A percentile compares a stretch with the other conserved stretches of the same genome.
These are phyloP conservation scores for Prunus salicina DNA, from an alignment of 306 rosid genomes.

Conservation along the genomic window DNA sequence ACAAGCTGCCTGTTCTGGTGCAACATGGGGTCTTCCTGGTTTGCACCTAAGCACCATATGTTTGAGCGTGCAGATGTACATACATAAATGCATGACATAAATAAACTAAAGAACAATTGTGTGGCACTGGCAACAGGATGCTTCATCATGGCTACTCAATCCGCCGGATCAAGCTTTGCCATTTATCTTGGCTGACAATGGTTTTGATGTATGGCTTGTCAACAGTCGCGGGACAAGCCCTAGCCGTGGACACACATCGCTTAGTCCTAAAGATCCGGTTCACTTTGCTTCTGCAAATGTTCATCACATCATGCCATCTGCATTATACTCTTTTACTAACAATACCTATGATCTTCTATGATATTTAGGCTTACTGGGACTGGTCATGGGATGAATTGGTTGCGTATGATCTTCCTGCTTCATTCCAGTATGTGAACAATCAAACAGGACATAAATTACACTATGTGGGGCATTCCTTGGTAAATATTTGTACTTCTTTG, in stretches of 20 bases:
- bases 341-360: not conserved
- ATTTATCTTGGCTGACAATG: conserved; percentile 61
- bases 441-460: conserved; percentile 49
- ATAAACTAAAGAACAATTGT: not conserved
- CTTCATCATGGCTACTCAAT: conserved; percentile 47
- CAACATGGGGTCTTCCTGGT: conserved; percentile 70
- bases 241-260: conserved; percentile 45
- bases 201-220: conserved; percentile 73
- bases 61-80: not conserved
- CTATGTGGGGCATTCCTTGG: conserved; percentile 69
- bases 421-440: conserved; percentile 42
- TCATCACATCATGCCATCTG: not conserved
- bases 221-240: conserved; percentile 66
- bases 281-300: not conserved
- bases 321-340: not conserved
- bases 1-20: conserved; percentile 55
- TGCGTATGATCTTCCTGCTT: conserved; percentile 59
- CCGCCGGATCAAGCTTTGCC: conserved; percentile 58
- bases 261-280: conserved; percentile 45
- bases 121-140: conserved; percentile 14
- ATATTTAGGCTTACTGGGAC: conserved; percentile 51
- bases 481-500: conserved; percentile 6
- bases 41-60: not conserved
- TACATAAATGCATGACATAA: not conserved
- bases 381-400: conserved; percentile 77